Conservation (phyloP, 257 asterid species). For the Plantago major region DNA sequence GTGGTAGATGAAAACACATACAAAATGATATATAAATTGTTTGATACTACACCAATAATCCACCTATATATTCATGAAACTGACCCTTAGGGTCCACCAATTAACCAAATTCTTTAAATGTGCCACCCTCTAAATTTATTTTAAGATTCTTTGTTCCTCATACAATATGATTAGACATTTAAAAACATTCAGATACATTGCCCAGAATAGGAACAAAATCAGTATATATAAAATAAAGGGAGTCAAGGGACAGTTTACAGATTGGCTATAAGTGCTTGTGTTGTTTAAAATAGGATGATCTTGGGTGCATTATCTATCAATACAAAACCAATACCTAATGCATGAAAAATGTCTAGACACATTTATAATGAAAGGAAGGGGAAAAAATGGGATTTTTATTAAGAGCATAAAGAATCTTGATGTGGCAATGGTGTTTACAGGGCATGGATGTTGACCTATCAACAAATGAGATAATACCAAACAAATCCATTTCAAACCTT, state of each 20-base stretch:
- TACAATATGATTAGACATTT: constrained; percentile 12
- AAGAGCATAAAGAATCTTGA: constrained; percentile 26
- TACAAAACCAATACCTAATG: constrained; percentile 28
- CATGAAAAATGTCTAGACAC: constrained; percentile 7
- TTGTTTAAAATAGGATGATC: constrained; percentile 18
- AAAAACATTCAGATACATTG: constrained; percentile 17
- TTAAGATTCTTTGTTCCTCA: constrained; percentile 3
- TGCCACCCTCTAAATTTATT: constrained; percentile 4
- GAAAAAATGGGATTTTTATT: constrained; percentile 1
- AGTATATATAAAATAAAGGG: constrained; percentile 20
- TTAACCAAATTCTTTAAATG: constrained; percentile 15
- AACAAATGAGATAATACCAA: constrained; percentile 45
- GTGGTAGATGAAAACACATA: constrained; percentile 21
- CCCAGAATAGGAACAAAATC: constrained; percentile 28
- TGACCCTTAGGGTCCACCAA: constrained; percentile 30
- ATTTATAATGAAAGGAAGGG: neutral
- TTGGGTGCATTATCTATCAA: constrained; percentile 29
- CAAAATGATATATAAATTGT: neutral
- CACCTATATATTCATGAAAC: constrained; percentile 23
- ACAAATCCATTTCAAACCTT: constrained; percentile 37
- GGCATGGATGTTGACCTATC: constrained; percentile 49
- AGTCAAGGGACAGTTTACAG: constrained; percentile 25
- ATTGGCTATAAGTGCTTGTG: constrained; percentile 21
- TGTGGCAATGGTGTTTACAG: constrained; percentile 35
- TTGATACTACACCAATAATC: constrained; percentile 21